Evolutionary conservation across 306 rosid species (phyloP).

Genomic region (Prosopis cineraria): DNA sequence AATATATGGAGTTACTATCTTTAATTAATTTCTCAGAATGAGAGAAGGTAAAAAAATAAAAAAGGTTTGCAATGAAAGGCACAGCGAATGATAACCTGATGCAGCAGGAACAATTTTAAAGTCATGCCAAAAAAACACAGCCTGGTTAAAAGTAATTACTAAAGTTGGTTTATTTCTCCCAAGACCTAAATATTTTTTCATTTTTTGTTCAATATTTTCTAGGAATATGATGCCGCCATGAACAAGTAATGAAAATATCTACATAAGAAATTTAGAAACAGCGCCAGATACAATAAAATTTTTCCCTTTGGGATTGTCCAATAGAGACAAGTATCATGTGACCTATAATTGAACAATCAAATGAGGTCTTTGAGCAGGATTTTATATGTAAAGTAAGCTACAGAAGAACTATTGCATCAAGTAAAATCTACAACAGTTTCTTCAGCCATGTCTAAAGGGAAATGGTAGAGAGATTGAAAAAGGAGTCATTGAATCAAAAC

Average conservation of each 20-base stretch:
- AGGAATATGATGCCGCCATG: background rate
- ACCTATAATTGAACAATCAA: background rate
- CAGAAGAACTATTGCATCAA: background rate
- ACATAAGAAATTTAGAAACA: background rate
- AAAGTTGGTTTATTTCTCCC: background rate
- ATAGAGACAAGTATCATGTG: background rate
- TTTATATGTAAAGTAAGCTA: background rate
- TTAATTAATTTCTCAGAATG: constrained; percentile 2
- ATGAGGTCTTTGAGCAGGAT: background rate
- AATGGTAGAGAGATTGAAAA: background rate
- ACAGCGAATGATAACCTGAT: background rate
- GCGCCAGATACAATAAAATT: background rate
- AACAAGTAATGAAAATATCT: background rate
- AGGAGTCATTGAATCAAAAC: constrained; percentile 4
- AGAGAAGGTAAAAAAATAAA: constrained; percentile 3
- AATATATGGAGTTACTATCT: background rate
- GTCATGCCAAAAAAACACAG: background rate
- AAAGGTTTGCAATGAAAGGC: constrained; percentile 11
- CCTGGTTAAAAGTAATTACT: constrained; percentile 10
- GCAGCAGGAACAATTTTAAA: constrained; percentile 1
- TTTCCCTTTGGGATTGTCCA: background rate
- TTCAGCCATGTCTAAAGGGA: background rate
- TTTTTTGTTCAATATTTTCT: constrained; percentile 5
- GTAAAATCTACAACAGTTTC: background rate
- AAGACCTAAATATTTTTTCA: background rate